phyloP scores from a whole-genome alignment of 345 rosid genomes.

The Hypericum androsaemum region DNA sequence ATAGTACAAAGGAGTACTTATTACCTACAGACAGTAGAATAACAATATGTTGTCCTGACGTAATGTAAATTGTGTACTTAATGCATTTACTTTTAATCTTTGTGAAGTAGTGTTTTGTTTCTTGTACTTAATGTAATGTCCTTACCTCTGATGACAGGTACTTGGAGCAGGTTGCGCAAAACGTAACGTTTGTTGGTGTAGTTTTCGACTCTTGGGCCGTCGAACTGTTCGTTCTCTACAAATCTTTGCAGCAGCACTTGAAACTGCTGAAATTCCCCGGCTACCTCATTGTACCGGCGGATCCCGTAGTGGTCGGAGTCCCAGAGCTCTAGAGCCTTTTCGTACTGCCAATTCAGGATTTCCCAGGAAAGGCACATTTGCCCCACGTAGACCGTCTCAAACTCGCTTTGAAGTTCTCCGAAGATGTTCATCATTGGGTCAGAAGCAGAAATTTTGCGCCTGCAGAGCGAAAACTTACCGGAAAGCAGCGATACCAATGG shows the following conservation, averaged over 20 bases:
- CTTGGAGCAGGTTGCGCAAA: constrained; percentile 75
- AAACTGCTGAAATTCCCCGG: constrained; percentile 83
- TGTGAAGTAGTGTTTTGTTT: too few species aligned
- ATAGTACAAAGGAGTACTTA: too few species aligned
- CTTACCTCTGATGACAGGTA: constrained; percentile 79
- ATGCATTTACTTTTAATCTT: too few species aligned
- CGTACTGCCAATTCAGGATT: constrained; percentile 90
- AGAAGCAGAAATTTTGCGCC: constrained; percentile 32
- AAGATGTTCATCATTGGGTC: constrained; percentile 53
- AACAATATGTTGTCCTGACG: too few species aligned
- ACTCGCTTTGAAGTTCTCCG: constrained; percentile 51
- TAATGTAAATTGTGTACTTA: too few species aligned
- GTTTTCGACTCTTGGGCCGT: constrained; percentile 68
- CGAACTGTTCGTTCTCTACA: constrained; percentile 71
- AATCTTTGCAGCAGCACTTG: constrained; percentile 84
- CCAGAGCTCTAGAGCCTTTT: constrained; percentile 58
- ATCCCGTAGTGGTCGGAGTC: constrained; percentile 54
- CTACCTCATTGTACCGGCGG: constrained; percentile 66
- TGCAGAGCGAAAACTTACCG: constrained; percentile 34
- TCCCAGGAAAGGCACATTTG: constrained; percentile 98
- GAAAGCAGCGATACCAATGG: constrained; percentile 37
- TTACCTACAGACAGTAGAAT: too few species aligned
- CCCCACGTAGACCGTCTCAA: constrained; percentile 86
- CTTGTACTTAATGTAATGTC: too few species aligned
- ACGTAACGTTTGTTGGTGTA: constrained; percentile 62